Percentiles rank a stretch among this genome's conserved stretches.
phyloP scores from a whole-genome alignment of 805 yeast genomes.

The Candida patagonica region DNA sequence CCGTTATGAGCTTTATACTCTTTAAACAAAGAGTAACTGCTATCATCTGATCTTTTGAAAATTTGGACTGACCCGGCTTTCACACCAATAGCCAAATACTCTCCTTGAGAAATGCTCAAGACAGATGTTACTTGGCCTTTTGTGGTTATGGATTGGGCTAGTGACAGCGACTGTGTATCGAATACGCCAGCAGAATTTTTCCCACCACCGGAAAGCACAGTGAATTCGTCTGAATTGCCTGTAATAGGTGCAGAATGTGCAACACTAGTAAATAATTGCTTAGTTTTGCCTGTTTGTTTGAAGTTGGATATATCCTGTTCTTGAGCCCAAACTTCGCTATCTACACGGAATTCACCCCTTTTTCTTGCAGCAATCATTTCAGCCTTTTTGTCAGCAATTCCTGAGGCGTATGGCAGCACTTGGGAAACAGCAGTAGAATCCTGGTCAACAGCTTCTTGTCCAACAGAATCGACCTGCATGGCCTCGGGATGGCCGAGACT shows the following conservation, averaged over 20 bases:
- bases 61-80: conserved; percentile 14
- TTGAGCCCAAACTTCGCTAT: conserved; percentile 7
- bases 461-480: conserved; percentile 3
- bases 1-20: background rate
- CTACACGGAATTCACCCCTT: conserved; percentile 7
- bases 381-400: conserved; percentile 7
- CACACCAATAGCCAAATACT: conserved; percentile 10
- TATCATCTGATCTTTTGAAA: conserved; percentile 2
- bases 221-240: background rate
- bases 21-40: background rate
- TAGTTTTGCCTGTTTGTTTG: conserved; percentile 10
- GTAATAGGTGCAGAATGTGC: conserved; percentile 4
- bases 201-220: conserved; percentile 17
- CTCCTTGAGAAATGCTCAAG: conserved; percentile 9
- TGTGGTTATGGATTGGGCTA: conserved; percentile 6
- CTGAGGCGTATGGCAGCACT: conserved; percentile 2
- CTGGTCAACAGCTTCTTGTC: conserved; percentile 5
- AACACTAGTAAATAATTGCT: conserved; percentile 15
- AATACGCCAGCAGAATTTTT: conserved; percentile 14
- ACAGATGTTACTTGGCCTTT: conserved; percentile 13
- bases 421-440: background rate
- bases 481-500: conserved; percentile 14
- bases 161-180: conserved; percentile 4
- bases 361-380: conserved; percentile 12
- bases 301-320: conserved; percentile 6